A percentile compares a stretch with the other conserved stretches of the same genome.
Conservation (phyloP, 2,329 filamentous ascomycete species). For the Aspergillus niger region DNA sequence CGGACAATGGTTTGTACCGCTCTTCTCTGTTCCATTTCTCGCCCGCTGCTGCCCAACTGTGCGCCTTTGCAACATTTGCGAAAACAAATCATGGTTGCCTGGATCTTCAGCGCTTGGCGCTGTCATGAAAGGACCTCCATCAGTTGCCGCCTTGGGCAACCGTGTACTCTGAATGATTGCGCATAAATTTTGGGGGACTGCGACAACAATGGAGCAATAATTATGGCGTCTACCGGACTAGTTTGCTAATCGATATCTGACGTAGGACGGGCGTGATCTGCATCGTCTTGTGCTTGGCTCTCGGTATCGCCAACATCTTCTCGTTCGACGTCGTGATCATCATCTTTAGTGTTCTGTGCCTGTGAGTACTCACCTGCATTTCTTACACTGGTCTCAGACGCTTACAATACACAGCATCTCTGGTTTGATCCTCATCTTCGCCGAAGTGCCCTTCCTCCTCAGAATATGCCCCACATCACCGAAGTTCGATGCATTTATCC, state of each 20-base stretch:
- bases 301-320: slow-evolving; percentile 70
- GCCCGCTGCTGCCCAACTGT: neutral
- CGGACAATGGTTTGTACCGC: slow-evolving; percentile 63
- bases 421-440: slow-evolving; percentile 74
- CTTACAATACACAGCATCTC: slow-evolving; percentile 61
- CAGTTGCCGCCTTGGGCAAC: neutral
- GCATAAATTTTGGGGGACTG: neutral
- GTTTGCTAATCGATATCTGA: slow-evolving; percentile 18
- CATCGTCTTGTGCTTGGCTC: slow-evolving; percentile 66
- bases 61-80: slow-evolving; percentile 7
- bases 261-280: slow-evolving; percentile 56
- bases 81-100: slow-evolving; percentile 25
- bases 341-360: slow-evolving; percentile 60
- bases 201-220: neutral
- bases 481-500: slow-evolving; percentile 85
- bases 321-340: slow-evolving; percentile 59
- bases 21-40: slow-evolving; percentile 2
- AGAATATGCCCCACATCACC: slow-evolving; percentile 95
- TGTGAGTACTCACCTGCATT: slow-evolving; percentile 46
- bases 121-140: slow-evolving; percentile 9
- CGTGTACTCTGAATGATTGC: neutral
- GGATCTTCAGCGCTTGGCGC: slow-evolving; percentile 22
- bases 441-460: slow-evolving; percentile 90
- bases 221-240: neutral
- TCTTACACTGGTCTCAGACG: slow-evolving; percentile 22